Evolutionary conservation across 2,329 filamentous ascomycete species (phyloP).

Genomic region (Arthrobotrys entomopaga): DNA sequence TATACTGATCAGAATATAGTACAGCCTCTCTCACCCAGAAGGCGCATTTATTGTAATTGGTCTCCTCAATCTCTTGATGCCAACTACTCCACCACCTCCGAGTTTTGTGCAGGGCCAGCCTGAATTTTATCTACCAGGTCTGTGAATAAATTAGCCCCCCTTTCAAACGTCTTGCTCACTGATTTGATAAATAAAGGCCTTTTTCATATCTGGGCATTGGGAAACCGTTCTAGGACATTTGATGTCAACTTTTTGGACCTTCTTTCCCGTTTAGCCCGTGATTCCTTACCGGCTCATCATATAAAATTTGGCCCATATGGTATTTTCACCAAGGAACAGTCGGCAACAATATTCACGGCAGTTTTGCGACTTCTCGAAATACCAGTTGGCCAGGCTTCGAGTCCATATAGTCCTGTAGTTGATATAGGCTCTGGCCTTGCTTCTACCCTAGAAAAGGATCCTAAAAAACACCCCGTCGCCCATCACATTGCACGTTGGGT

Average conservation of each 20-base stretch:
- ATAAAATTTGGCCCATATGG: conserved; percentile 86
- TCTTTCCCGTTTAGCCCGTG: conserved; percentile 84
- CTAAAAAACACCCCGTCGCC: conserved; percentile 88
- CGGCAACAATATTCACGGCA: conserved; percentile 90
- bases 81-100: conserved; percentile 79
- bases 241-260: conserved; percentile 90
- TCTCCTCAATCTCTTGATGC: conserved; percentile 84
- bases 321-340: conserved; percentile 91
- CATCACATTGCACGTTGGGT: conserved; percentile 95
- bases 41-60: conserved; percentile 93
- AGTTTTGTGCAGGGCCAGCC: conserved; percentile 81
- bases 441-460: conserved; percentile 88
- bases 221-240: conserved; percentile 86
- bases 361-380: conserved; percentile 91
- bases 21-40: conserved; percentile 91
- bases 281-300: conserved; percentile 78
- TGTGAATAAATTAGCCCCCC: neutral
- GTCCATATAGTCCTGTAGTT: conserved; percentile 82
- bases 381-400: conserved; percentile 93
- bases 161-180: conserved; percentile 3
- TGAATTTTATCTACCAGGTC: conserved; percentile 82
- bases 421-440: conserved; percentile 86
- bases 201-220: conserved; percentile 95
- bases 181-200: conserved; percentile 66
- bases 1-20: conserved; percentile 64